phyloP scores from a whole-genome alignment of 2,329 filamentous ascomycete species.

The Clarireedia monteithiana region DNA sequence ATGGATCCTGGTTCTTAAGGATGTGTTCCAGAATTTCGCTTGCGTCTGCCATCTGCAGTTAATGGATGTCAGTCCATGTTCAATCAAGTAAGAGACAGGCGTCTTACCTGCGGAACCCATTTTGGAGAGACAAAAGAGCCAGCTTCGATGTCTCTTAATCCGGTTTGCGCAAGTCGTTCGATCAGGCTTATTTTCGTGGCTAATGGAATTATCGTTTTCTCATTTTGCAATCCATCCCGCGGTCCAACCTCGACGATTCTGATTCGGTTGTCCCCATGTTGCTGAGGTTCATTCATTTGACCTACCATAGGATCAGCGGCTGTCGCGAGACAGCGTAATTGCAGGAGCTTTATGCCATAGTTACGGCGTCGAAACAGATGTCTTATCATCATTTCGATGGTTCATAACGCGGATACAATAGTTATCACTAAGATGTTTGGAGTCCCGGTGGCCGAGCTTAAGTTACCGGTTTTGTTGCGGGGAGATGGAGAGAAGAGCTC shows the following conservation, averaged over 20 bases:
- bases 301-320: constrained; percentile 12
- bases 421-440: too few relatives aligned
- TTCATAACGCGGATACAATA: background rate
- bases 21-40: constrained; percentile 65
- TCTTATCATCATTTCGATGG: constrained; percentile 3
- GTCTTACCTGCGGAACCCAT: constrained; percentile 69
- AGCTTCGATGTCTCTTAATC: constrained; percentile 67
- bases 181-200: constrained; percentile 72
- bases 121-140: constrained; percentile 78
- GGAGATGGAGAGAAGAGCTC: too few relatives aligned
- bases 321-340: constrained; percentile 20
- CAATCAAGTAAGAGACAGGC: background rate
- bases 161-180: constrained; percentile 57
- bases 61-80: background rate
- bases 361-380: background rate
- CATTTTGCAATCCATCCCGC: constrained; percentile 81
- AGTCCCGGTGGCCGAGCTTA: too few relatives aligned
- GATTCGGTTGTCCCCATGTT: constrained; percentile 31
- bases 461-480: too few relatives aligned
- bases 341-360: background rate
- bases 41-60: constrained; percentile 66
- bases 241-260: constrained; percentile 78
- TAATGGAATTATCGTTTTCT: constrained; percentile 63
- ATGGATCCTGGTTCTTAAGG: constrained; percentile 47
- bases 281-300: constrained; percentile 12